Evolutionary conservation across 2,329 filamentous ascomycete species (phyloP).

Genomic region (Cytospora piceae): DNA sequence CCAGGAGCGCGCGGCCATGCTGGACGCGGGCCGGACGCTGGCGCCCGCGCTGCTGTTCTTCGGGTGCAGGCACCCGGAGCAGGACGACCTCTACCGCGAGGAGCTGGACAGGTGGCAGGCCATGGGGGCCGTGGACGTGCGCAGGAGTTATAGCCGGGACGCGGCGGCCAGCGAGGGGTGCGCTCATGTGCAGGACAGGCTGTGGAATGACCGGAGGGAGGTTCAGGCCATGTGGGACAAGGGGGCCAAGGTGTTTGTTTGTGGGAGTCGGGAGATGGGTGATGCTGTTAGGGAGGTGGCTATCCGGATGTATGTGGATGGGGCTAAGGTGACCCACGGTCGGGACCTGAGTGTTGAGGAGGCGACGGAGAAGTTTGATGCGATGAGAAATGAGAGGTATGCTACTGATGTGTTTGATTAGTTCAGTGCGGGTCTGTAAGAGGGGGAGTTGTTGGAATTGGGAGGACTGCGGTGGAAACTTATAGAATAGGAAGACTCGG

Average conservation of each 20-base stretch:
- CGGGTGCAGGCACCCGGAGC: constrained; percentile 59
- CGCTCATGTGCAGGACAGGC: constrained; percentile 50
- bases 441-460: background rate
- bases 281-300: constrained; percentile 44
- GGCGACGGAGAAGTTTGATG: constrained; percentile 52
- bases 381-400: constrained; percentile 57
- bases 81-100: constrained; percentile 64
- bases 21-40: constrained; percentile 51
- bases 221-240: constrained; percentile 41
- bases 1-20: constrained; percentile 60
- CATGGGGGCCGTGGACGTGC: constrained; percentile 63
- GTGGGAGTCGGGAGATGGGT: constrained; percentile 55
- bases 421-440: background rate
- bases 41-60: constrained; percentile 68
- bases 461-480: background rate
- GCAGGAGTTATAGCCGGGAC: constrained; percentile 60
- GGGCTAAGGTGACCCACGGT: constrained; percentile 36
- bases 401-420: constrained; percentile 65
- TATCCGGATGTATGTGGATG: constrained; percentile 42
- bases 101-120: constrained; percentile 63
- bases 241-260: constrained; percentile 61
- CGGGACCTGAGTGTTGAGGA: constrained; percentile 34
- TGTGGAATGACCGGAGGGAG: constrained; percentile 47
- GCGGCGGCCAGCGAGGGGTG: constrained; percentile 47
- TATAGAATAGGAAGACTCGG: background rate